A percentile compares a stretch with the other conserved stretches of the same genome.
Evolutionary conservation across 352 stramenopile genomes (phyloP).

Genomic region (Phytophthora hibernalis): DNA sequence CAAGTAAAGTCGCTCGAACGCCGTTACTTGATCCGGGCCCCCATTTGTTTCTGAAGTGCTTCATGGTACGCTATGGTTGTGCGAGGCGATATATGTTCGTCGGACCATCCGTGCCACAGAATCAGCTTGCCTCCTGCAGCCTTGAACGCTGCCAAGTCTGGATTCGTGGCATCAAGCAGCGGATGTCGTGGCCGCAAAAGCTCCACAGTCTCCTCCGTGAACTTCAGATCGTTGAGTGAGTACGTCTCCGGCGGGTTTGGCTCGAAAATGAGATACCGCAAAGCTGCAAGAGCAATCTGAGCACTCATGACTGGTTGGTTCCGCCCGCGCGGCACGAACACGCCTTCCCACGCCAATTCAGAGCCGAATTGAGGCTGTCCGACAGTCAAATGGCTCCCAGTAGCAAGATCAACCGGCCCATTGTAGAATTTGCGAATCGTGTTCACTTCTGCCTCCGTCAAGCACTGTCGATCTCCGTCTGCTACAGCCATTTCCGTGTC

Average conservation of each 20-base stretch:
- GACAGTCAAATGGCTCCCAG: conserved; percentile 38
- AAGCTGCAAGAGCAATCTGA: conserved; percentile 36
- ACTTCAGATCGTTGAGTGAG: conserved; percentile 42
- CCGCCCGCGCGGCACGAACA: conserved; percentile 35
- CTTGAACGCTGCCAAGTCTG: conserved; percentile 44
- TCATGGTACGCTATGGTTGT: conserved; percentile 49
- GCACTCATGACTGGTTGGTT: conserved; percentile 34
- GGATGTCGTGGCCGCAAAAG: conserved; percentile 37
- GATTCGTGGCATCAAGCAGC: conserved; percentile 44
- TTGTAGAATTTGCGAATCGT: conserved; percentile 48
- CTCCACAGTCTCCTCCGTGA: conserved; percentile 37
- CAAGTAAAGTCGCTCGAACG: conserved; percentile 48
- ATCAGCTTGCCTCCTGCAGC: conserved; percentile 45
- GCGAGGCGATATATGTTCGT: conserved; percentile 48
- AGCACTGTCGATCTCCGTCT: conserved; percentile 24
- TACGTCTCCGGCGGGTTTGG: conserved; percentile 37
- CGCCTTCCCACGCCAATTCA: conserved; percentile 40
- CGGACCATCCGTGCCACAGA: conserved; percentile 48
- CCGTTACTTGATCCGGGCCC: conserved; percentile 16
- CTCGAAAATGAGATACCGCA: conserved; percentile 50
- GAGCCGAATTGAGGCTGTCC: conserved; percentile 45
- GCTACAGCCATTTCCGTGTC: neutral
- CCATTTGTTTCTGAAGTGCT: conserved; percentile 41
- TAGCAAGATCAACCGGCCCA: conserved; percentile 36
- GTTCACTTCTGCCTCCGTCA: conserved; percentile 39